A percentile compares a stretch with the other conserved stretches of the same genome.
These are phyloP conservation scores for Sporothrix variecibatus DNA, from an alignment of 2,329 filamentous ascomycete genomes.

Conservation along the genomic window DNA sequence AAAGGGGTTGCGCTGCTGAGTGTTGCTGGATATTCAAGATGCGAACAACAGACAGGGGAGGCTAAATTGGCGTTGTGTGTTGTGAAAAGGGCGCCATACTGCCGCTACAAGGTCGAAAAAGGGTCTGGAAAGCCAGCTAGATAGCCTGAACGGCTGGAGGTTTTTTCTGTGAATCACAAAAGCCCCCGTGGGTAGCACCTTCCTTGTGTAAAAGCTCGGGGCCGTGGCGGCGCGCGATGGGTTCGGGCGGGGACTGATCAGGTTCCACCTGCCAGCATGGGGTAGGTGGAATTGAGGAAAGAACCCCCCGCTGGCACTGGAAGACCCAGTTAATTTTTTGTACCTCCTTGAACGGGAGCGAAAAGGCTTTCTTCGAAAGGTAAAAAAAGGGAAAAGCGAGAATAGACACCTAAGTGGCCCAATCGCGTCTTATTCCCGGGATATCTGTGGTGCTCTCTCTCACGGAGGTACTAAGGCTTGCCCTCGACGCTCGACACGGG, in stretches of 20 bases:
- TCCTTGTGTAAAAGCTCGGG: not conserved
- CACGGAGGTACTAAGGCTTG: no score
- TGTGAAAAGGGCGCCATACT: not conserved
- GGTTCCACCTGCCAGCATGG: not conserved
- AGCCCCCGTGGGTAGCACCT: not conserved
- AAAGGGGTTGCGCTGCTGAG: not conserved
- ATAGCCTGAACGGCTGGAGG: not conserved
- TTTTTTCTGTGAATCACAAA: not conserved
- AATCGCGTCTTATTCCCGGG: constrained; percentile 25
- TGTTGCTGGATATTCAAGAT: constrained; percentile 4
- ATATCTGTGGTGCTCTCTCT: not conserved
- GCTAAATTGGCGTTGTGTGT: not conserved
- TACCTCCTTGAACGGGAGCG: not conserved
- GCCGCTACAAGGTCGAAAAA: not conserved
- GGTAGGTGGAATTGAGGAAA: not conserved
- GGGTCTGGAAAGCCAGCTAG: not conserved
- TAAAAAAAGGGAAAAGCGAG: not conserved
- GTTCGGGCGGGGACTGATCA: constrained; percentile 1
- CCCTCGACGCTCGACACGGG: not conserved
- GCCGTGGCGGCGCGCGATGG: not conserved
- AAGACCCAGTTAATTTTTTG: constrained; percentile 6
- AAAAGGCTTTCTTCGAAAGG: no score
- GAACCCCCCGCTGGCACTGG: not conserved
- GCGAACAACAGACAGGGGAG: not conserved
- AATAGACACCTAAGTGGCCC: not conserved